These are phyloP conservation scores for Cichorium intybus DNA, from an alignment of 140 eudicot genomes.

Conservation along the genomic window DNA sequence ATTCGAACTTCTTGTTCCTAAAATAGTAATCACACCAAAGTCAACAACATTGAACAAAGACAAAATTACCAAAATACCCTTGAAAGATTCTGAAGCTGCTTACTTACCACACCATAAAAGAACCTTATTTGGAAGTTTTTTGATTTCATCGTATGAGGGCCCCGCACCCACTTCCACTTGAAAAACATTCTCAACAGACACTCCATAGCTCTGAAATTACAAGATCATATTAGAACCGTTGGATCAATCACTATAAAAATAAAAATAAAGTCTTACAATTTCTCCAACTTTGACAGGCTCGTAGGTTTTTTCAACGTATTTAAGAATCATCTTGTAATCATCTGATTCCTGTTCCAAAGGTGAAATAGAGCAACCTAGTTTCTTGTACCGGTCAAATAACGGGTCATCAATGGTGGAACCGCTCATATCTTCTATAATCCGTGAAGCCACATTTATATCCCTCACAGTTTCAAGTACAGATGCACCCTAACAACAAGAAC, in stretches of 20 bases:
- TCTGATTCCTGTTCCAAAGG: constrained; percentile 63
- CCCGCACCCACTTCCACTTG: constrained; percentile 68
- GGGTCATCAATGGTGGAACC: constrained; percentile 80
- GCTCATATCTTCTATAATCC: constrained; percentile 71
- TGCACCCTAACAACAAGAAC: constrained; percentile 46
- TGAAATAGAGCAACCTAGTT: constrained; percentile 56
- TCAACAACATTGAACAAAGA: too few relatives aligned
- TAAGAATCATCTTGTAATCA: constrained; percentile 67
- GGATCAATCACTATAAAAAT: background rate
- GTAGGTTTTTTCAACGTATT: constrained; percentile 73
- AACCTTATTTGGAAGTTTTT: constrained; percentile 77
- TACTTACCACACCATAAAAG: constrained; percentile 89
- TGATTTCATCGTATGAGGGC: constrained; percentile 73
- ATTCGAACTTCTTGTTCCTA: constrained; percentile 84
- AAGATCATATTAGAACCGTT: background rate
- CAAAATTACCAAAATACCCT: background rate
- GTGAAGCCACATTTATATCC: constrained; percentile 72
- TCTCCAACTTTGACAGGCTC: constrained; percentile 92
- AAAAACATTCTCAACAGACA: constrained; percentile 58
- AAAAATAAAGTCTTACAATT: constrained; percentile 40
- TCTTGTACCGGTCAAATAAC: constrained; percentile 52
- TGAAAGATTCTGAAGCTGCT: background rate
- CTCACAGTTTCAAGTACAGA: constrained; percentile 62
- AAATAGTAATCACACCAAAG: background rate
- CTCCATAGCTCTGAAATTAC: constrained; percentile 62